Percentiles rank a stretch among this genome's conserved stretches.
Conservation (phyloP, 495 filamentous ascomycete species). For the Penicillium lividum region DNA sequence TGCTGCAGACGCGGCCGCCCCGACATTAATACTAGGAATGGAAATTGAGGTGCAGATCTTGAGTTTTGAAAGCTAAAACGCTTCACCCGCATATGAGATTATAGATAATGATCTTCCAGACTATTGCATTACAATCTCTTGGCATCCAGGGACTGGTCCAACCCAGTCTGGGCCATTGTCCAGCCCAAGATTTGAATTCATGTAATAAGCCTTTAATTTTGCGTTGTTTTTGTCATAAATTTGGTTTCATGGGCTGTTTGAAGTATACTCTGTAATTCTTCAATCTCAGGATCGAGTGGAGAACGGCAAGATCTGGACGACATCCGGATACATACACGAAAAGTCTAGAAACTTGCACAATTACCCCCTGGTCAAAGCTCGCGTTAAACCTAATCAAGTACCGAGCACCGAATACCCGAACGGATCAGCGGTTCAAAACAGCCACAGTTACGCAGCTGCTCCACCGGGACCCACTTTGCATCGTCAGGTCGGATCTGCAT, state of each 20-base stretch:
- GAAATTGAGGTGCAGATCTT: constrained; percentile 1
- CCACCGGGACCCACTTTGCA: no score
- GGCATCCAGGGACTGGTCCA: not conserved
- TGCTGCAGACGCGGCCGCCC: not conserved
- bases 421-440: not conserved
- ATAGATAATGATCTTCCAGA: not conserved
- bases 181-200: not conserved
- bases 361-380: not conserved
- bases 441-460: no score
- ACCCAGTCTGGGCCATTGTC: not conserved
- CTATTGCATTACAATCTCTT: not conserved
- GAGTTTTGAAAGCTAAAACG: not conserved
- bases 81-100: not conserved
- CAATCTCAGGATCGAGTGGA: not conserved
- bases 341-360: not conserved
- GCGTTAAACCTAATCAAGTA: constrained; percentile 1
- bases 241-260: not conserved
- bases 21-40: not conserved
- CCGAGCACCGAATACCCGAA: constrained; percentile 4
- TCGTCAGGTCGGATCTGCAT: not conserved
- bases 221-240: not conserved
- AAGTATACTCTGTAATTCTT: not conserved
- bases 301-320: not conserved
- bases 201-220: not conserved
- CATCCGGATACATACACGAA: no score